Base-by-base conservation (phyloP, 163 green algal species). In the Chloromonas sp. region DNA sequence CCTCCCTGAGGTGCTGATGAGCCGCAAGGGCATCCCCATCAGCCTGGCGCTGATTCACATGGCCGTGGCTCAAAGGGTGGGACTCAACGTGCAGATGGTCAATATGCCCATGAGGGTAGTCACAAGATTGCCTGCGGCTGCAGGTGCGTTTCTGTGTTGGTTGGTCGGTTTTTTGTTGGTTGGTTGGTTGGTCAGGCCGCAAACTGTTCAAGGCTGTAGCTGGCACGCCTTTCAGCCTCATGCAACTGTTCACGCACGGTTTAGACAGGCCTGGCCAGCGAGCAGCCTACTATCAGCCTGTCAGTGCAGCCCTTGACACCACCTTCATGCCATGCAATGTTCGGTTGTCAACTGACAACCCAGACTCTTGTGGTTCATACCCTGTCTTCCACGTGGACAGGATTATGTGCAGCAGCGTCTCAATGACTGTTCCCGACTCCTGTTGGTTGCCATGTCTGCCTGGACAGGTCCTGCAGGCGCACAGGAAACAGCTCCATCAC, bases 21-120 rank as follows among this genome's bases (percentile, higher is more conserved):
- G 70, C 1, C 70, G 84, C 11, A 85, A 84, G 79, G 90, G 90
- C 78, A 92, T 92, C 86, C 90, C 90, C 58, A 91, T 93, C 71
- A 87, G 71, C 78, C 84, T 93, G 2, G 88, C 86, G 0, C 70
- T 91, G 2, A 57, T 93, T 60, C 85, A 91, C 70, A 86, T 86
- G 2, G 87, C 87, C 71, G 88, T 93, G 60, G 90, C 83, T 14
- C 62, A 79, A 1, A 76, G 90, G 0, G 88, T 86, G 1, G 90
- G 88, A 11, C 85, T 93, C 61, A 81, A 66, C 11, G 74, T 93
- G 15, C 3, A 83, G 14, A 78, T 89, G 58, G 77, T 93, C 59
- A 87, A 87, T 70, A 87, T 92, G 85, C 90, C 90, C 78, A 90
- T 91, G 88, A 88, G 92, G 57, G 86, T 93, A 11, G 85, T 93